phyloP scores from a whole-genome alignment of 2,329 filamentous ascomycete species.

The Colletotrichum sp. region DNA sequence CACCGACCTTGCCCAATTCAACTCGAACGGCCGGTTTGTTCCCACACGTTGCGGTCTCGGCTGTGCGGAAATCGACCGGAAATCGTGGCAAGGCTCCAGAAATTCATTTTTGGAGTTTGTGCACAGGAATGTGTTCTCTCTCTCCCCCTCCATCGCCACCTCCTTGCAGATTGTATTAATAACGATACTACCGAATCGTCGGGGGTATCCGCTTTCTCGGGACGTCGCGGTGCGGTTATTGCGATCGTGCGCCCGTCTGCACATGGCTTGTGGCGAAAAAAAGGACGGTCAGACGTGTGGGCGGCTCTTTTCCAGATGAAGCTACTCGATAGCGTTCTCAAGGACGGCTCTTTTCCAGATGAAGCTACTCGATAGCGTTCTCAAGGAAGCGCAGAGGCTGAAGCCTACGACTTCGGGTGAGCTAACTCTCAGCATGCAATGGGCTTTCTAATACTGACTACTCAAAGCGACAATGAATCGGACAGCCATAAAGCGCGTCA shows the following conservation, averaged over 20 bases:
- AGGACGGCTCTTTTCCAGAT: background rate
- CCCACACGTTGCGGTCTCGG: background rate
- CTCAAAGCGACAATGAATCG: background rate
- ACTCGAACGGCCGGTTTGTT: background rate
- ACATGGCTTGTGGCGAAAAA: background rate
- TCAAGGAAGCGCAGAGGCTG: background rate
- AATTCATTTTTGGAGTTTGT: background rate
- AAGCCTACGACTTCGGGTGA: background rate
- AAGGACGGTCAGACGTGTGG: background rate
- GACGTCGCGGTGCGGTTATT: background rate
- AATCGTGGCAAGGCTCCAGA: background rate
- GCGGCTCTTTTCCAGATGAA: too few species aligned
- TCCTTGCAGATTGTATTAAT: slow-evolving; percentile 7
- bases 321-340: too few species aligned
- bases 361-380: background rate
- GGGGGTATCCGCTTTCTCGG: slow-evolving; percentile 13
- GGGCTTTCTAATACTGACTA: rapidly evolving
- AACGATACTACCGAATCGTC: slow-evolving; percentile 1
- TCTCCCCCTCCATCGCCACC: background rate
- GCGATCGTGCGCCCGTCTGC: slow-evolving; percentile 12
- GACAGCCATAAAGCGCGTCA: background rate
- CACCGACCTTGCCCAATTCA: background rate
- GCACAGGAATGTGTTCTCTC: background rate
- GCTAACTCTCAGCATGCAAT: background rate
- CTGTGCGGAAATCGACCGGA: background rate